A percentile compares a stretch with the other conserved stretches of the same genome.
phyloP scores from a whole-genome alignment of 139 green algal genomes.

The Bryopsis sp. region DNA sequence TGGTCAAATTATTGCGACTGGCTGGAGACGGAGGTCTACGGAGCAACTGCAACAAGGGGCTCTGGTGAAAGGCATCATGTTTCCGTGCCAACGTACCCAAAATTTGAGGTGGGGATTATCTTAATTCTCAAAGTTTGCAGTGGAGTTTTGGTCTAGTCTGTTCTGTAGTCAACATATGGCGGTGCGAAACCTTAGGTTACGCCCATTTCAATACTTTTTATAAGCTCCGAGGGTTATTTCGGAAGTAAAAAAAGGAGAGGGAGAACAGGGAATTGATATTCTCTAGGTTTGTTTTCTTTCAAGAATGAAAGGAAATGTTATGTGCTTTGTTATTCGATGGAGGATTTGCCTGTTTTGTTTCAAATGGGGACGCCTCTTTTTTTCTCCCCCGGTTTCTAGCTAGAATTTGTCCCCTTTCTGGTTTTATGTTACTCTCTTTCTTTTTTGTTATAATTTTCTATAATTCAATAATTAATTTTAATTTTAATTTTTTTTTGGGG shows the following conservation, averaged over 20 bases:
- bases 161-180: too few species aligned
- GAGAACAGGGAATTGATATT: too few species aligned
- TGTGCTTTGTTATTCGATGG: background rate
- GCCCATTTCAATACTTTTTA: too few species aligned
- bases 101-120: constrained; percentile 27
- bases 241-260: too few species aligned
- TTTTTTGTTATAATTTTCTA: background rate
- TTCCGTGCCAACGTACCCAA: constrained; percentile 34
- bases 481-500: background rate
- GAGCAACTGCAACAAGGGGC: constrained; percentile 26
- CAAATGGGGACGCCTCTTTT: background rate
- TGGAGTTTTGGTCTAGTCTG: too few species aligned
- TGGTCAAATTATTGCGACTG: constrained; percentile 16
- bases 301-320: too few species aligned
- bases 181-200: too few species aligned
- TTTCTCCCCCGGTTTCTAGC: background rate
- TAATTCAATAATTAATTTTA: background rate
- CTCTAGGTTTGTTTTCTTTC: too few species aligned
- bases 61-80: constrained; percentile 36
- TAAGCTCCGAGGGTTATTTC: too few species aligned
- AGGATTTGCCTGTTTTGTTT: background rate
- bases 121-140: too few species aligned
- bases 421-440: background rate
- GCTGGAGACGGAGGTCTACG: constrained; percentile 23
- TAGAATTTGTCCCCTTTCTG: background rate